phyloP scores from a whole-genome alignment of 1,284 basidiomycete species.

The Boletus sp. region DNA sequence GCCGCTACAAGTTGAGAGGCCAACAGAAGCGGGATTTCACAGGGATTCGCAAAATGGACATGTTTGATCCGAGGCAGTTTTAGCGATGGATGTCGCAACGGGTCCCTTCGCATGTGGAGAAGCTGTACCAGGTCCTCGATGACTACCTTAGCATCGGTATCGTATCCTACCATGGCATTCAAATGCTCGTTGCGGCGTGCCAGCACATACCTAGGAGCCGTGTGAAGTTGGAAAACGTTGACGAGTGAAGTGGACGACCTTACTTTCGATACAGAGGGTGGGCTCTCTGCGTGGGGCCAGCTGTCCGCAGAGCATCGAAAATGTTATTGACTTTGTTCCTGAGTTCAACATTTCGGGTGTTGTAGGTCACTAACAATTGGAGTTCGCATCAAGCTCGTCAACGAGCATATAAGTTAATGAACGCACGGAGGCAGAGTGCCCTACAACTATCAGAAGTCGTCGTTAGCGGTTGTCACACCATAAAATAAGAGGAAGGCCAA shows the following conservation, averaged over 20 bases:
- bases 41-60: conserved; percentile 16
- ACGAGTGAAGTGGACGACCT: background rate
- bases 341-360: background rate
- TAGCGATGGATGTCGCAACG: background rate
- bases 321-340: background rate
- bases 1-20: conserved; percentile 15
- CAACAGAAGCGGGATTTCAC: conserved; percentile 23
- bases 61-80: conserved; percentile 14
- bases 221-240: background rate
- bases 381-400: background rate
- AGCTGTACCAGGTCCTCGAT: background rate
- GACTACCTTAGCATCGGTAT: background rate
- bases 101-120: background rate
- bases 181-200: background rate
- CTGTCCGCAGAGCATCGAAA: conserved; percentile 4
- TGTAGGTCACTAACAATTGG: conserved; percentile 20
- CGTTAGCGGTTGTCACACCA: background rate
- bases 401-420: background rate
- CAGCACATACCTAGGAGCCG: conserved; percentile 14
- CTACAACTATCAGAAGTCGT: conserved; percentile 17
- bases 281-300: background rate
- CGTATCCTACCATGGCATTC: background rate
- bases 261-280: conserved; percentile 19
- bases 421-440: conserved; percentile 29
- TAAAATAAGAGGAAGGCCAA: conserved; percentile 6